Conservation (phyloP, 78 protist species). For the Dictyostelium capitatum region DNA sequence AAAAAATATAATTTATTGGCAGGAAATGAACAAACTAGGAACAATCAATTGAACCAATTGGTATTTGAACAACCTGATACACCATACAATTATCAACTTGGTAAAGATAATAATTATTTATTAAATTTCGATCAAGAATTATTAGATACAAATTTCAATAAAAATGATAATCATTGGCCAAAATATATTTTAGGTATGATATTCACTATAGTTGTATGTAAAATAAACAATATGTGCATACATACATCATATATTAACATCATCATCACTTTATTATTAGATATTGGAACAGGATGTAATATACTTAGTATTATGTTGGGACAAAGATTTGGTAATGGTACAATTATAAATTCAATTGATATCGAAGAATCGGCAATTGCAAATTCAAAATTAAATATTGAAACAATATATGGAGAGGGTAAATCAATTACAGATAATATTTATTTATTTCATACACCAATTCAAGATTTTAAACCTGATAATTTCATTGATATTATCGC, state of each 20-base stretch:
- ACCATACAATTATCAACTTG: slow-evolving; percentile 34
- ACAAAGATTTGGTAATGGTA: slow-evolving; percentile 32
- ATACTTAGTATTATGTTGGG: slow-evolving; percentile 51
- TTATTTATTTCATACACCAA: slow-evolving; percentile 66
- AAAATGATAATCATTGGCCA: slow-evolving; percentile 17
- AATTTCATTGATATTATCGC: background rate
- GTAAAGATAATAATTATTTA: slow-evolving; percentile 14
- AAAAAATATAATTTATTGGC: slow-evolving; percentile 9
- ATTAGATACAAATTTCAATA: background rate
- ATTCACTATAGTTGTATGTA: too few species aligned
- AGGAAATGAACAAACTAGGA: slow-evolving; percentile 5
- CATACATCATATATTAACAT: background rate
- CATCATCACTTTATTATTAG: background rate
- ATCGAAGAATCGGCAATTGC: slow-evolving; percentile 59
- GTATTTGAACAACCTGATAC: slow-evolving; percentile 18
- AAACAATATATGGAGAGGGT: slow-evolving; percentile 33
- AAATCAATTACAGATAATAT: slow-evolving; percentile 19
- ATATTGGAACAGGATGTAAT: slow-evolving; percentile 67
- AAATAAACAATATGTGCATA: too few species aligned
- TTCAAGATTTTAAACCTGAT: slow-evolving; percentile 58
- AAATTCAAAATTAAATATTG: slow-evolving; percentile 48
- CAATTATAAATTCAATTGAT: slow-evolving; percentile 63
- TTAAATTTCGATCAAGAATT: slow-evolving; percentile 17
- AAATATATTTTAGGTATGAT: slow-evolving; percentile 56
- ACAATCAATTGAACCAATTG: slow-evolving; percentile 13